Percentiles rank a stretch among this genome's conserved stretches.
phyloP scores from a whole-genome alignment of 352 stramenopile species.

The Pythium sp. region DNA sequence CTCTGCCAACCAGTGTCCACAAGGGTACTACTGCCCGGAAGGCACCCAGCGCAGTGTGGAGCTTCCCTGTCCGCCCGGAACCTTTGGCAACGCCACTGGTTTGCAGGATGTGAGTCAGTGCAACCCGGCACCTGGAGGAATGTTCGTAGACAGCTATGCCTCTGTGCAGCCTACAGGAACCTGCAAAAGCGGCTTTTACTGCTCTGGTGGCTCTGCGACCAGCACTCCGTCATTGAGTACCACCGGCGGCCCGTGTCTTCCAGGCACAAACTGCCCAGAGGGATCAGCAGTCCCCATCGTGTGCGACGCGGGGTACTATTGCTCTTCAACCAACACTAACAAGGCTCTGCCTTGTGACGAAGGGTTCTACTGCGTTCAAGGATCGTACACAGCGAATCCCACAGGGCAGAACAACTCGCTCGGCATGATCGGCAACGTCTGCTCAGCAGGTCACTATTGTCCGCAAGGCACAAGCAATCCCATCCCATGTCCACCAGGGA shows the following conservation, averaged over 20 bases:
- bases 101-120: conserved; percentile 53
- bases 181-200: conserved; percentile 87
- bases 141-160: conserved; percentile 52
- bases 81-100: conserved; percentile 58
- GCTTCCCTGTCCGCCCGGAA: conserved; percentile 76
- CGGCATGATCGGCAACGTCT: conserved; percentile 72
- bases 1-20: conserved; percentile 52
- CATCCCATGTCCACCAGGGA: conserved; percentile 71
- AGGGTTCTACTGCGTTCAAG: conserved; percentile 89
- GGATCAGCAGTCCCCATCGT: conserved; percentile 80
- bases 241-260: conserved; percentile 71
- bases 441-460: conserved; percentile 74
- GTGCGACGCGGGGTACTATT: conserved; percentile 78
- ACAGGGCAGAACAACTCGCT: conserved; percentile 72
- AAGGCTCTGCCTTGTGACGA: conserved; percentile 62
- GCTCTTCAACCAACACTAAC: conserved; percentile 70
- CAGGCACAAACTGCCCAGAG: conserved; percentile 86
- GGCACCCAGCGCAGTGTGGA: conserved; percentile 49
- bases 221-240: conserved; percentile 39
- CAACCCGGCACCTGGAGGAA: conserved; percentile 60
- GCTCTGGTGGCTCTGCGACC: conserved; percentile 51
- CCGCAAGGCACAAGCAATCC: conserved; percentile 73
- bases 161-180: conserved; percentile 40
- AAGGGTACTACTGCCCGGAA: conserved; percentile 80
- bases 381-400: conserved; percentile 71